Evolutionary conservation across 139 green algal genomes (phyloP).

Genomic region (Coccomyxa sp.): DNA sequence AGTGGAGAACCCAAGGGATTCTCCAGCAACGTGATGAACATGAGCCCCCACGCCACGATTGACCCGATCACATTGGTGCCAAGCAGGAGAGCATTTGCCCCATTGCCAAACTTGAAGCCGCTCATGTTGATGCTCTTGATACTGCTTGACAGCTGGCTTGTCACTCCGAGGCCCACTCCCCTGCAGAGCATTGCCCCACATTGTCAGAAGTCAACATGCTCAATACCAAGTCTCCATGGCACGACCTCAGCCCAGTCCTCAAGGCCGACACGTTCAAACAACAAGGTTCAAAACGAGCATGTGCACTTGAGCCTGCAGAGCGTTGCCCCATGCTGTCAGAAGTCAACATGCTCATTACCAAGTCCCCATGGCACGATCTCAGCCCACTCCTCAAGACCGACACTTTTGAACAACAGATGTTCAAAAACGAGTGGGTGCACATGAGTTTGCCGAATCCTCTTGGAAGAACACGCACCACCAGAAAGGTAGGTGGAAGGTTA

Average conservation of each 20-base stretch:
- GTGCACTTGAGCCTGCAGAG: neutral
- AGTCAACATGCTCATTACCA: neutral
- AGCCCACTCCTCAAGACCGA: too few relatives aligned
- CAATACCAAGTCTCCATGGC: neutral
- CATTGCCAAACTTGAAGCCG: constrained; percentile 9
- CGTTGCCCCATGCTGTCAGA: neutral
- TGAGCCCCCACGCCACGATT: constrained; percentile 14
- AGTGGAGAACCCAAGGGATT: constrained; percentile 11
- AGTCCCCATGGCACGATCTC: neutral
- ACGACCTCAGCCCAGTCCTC: too few relatives aligned
- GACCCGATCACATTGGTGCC: constrained; percentile 25
- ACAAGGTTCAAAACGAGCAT: too few relatives aligned
- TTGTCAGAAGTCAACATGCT: neutral
- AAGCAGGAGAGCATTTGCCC: constrained; percentile 6
- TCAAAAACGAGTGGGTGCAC: too few relatives aligned
- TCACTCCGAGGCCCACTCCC: constrained; percentile 17
- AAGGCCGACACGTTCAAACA: too few relatives aligned
- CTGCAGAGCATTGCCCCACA: neutral
- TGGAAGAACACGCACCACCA: constrained; percentile 19
- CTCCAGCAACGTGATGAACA: constrained; percentile 15
- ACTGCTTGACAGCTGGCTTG: constrained; percentile 23
- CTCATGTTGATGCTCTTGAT: constrained; percentile 14
- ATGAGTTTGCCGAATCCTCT: too few relatives aligned
- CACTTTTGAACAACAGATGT: too few relatives aligned
- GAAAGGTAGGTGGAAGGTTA: constrained; percentile 28